Conservation (phyloP, 1,139 yeast species). For the Diutina ranongensis region DNA sequence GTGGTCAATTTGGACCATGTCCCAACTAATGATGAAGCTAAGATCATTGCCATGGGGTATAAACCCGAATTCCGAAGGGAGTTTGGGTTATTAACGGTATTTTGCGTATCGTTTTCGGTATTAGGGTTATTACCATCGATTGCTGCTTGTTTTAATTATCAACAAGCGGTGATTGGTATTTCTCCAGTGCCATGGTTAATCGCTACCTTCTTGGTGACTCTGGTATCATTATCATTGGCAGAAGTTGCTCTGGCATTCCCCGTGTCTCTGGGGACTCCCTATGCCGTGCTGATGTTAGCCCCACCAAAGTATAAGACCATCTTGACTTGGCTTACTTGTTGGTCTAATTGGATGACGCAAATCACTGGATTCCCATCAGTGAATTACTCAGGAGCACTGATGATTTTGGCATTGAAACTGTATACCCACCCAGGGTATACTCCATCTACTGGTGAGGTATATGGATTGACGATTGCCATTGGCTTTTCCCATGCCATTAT, state of each 20-base stretch:
- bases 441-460: constrained; percentile 40
- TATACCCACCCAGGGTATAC: constrained; percentile 21
- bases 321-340: constrained; percentile 49
- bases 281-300: constrained; percentile 39
- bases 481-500: constrained; percentile 37
- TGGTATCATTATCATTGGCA: constrained; percentile 39
- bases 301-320: constrained; percentile 43
- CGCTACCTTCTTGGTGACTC: constrained; percentile 38
- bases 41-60: constrained; percentile 56
- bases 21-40: constrained; percentile 42
- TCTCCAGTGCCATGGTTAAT: constrained; percentile 45
- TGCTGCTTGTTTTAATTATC: constrained; percentile 45
- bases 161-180: constrained; percentile 40
- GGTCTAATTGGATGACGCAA: constrained; percentile 48
- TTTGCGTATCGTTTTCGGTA: constrained; percentile 63
- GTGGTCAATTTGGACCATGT: constrained; percentile 36
- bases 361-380: constrained; percentile 53
- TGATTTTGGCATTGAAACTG: constrained; percentile 40
- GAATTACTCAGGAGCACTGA: constrained; percentile 46
- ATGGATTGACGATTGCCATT: constrained; percentile 39
- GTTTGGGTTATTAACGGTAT: constrained; percentile 47
- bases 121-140: constrained; percentile 64
- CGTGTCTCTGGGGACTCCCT: constrained; percentile 37
- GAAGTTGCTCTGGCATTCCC: constrained; percentile 38
- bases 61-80: constrained; percentile 67